phyloP scores from a whole-genome alignment of 2,329 filamentous ascomycete genomes.

The Colletotrichum echinochloae region DNA sequence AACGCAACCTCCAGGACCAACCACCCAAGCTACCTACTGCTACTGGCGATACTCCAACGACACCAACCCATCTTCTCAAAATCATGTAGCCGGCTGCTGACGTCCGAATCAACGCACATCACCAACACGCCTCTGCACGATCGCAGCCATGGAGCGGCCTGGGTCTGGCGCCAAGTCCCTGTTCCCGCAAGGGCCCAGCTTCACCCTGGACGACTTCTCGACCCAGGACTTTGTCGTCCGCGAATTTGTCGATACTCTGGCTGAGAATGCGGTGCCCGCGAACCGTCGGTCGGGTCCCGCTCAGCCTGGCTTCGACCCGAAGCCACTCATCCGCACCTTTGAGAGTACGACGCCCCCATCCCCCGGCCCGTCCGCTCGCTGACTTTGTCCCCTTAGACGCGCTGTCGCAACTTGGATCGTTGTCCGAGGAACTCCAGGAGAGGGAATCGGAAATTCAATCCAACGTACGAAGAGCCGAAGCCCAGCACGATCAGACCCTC shows the following conservation, averaged over 20 bases:
- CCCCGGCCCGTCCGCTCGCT: conserved; percentile 41
- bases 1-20: conserved; percentile 7
- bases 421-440: conserved; percentile 87
- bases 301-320: conserved; percentile 84
- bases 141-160: conserved; percentile 56
- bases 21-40: neutral
- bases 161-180: conserved; percentile 70
- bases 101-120: neutral
- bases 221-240: conserved; percentile 96
- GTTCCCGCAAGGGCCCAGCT: conserved; percentile 83
- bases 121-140: conserved; percentile 13
- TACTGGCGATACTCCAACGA: neutral
- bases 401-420: conserved; percentile 74
- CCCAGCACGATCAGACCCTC: conserved; percentile 91
- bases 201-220: conserved; percentile 89
- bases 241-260: conserved; percentile 94
- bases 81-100: conserved; percentile 28
- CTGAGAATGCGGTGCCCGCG: conserved; percentile 83
- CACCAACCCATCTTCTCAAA: neutral
- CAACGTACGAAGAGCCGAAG: conserved; percentile 90
- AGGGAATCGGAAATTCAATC: conserved; percentile 92
- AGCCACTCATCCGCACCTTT: conserved; percentile 95
- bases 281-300: conserved; percentile 81
- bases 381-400: conserved; percentile 60
- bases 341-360: conserved; percentile 67